Evolutionary conservation across 306 rosid species (phyloP).

Genomic region (Oxytropis ochrocephala): DNA sequence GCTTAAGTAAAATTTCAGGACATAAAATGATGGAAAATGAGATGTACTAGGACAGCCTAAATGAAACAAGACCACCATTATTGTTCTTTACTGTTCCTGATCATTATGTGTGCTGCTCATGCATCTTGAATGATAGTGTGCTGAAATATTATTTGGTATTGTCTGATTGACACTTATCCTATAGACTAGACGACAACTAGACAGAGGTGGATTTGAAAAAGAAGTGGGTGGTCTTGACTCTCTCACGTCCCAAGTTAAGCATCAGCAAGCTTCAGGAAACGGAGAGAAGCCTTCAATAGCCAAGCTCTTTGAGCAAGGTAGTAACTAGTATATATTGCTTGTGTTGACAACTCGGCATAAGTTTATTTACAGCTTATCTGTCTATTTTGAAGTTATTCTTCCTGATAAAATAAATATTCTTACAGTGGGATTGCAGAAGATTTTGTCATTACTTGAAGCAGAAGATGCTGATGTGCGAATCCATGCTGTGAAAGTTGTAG

Average conservation of each 20-base stretch:
- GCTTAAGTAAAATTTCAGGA: constrained; percentile 5
- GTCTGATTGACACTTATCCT: constrained; percentile 16
- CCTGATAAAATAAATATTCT: constrained; percentile 25
- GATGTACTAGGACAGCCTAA: not conserved
- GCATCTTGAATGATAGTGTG: constrained; percentile 12
- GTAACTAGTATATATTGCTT: constrained; percentile 6
- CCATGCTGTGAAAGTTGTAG: constrained; percentile 98
- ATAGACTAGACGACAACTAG: constrained; percentile 64
- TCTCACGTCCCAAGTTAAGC: constrained; percentile 57
- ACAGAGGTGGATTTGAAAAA: constrained; percentile 45
- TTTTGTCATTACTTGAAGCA: constrained; percentile 93
- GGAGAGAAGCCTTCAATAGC: constrained; percentile 90
- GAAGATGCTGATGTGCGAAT: constrained; percentile 90
- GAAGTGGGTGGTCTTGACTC: constrained; percentile 53
- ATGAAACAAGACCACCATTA: not conserved
- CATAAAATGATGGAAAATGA: not conserved
- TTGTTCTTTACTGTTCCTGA: not conserved
- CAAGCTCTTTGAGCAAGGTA: constrained; percentile 98
- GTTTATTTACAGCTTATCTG: constrained; percentile 2
- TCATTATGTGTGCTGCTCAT: not conserved
- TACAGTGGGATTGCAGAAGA: constrained; percentile 95
- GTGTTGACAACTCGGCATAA: constrained; percentile 6
- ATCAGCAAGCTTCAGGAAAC: constrained; percentile 56
- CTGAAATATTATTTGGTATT: constrained; percentile 2
- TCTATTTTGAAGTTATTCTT: constrained; percentile 17